A percentile compares a stretch with the other conserved stretches of the same genome.
These are phyloP conservation scores for Filobasidium wieringae DNA, from an alignment of 768 basidiomycete species.

Conservation along the genomic window DNA sequence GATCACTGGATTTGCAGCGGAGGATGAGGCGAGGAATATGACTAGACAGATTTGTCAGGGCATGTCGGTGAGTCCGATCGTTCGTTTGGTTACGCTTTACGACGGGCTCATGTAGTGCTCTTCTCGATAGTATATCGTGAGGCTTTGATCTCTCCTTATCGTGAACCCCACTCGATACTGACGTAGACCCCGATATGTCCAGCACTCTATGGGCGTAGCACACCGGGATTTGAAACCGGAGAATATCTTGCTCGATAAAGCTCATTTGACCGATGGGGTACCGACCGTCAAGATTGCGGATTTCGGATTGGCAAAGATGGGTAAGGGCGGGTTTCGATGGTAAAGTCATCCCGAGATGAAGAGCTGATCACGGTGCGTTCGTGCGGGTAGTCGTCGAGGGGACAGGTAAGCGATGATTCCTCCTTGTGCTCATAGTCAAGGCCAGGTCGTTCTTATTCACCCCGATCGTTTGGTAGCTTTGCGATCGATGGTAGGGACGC, in stretches of 20 bases:
- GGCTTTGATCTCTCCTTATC: conserved; percentile 13
- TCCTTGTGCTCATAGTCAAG: too few species aligned
- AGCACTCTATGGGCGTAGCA: conserved; percentile 55
- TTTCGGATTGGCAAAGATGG: conserved; percentile 84
- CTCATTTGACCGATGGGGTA: not conserved
- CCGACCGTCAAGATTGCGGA: conserved; percentile 81
- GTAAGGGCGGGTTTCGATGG: not conserved
- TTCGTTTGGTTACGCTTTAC: not conserved
- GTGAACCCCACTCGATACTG: not conserved
- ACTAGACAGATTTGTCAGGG: conserved; percentile 72
- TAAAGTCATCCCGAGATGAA: not conserved
- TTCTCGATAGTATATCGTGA: conserved; percentile 8
- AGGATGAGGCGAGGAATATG: conserved; percentile 51
- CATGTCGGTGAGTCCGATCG: conserved; percentile 33
- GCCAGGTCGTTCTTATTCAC: too few species aligned
- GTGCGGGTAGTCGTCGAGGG: conserved; percentile 3
- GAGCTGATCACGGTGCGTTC: not conserved
- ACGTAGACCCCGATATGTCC: not conserved
- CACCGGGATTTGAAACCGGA: conserved; percentile 87
- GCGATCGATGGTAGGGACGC: conserved; percentile 86
- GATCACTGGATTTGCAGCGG: conserved; percentile 19
- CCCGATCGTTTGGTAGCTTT: not conserved
- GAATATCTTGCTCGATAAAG: conserved; percentile 47
- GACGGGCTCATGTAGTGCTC: not conserved
- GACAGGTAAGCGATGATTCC: conserved; percentile 1